Base-by-base conservation (phyloP, 306 rosid species). In the Erythrophleum fordii region DNA sequence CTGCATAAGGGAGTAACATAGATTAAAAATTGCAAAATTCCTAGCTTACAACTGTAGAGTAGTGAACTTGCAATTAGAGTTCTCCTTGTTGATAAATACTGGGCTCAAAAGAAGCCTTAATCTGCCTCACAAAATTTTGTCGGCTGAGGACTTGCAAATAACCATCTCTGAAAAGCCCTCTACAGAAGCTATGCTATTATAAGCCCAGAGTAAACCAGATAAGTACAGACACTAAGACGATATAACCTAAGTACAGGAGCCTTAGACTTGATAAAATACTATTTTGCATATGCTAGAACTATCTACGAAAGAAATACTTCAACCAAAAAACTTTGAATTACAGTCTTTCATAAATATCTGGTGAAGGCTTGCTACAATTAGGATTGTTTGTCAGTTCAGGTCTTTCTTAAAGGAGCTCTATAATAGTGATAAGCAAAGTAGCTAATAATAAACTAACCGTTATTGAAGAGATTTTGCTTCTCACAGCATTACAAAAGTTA, bases 1-100 rank as follows among this genome's bases (percentile, higher is more conserved):
- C 99, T 95, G 91, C 90, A 86, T 2, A 48, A 28, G 55, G 35
- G 56, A 80, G 65, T 37, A 61, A n/a, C 17, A 42, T 34, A 55
- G 41, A 61, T 86, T 68, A 41, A 35, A 79, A 66, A n/a, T 26
- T 22, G 14, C 25, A 62, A 66, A 26, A 28, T 48, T 78, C 59
- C 25, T 69, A 61, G 37, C 58, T 28, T 48, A 62, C 41, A 26
- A 20, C 46, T 9, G 17, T 6, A 45, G 20, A 52, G 1, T 23
- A 64, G 51, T 49, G 39, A 76, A 76, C 41, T 41, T 26, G 26
- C 67, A 28, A 17, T 16, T 45, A 59, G 37, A 59, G n/a, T 26
- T 13, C 42, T 58, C 28, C n/a, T 5, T 26, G 26, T 28, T 59
- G 1, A 59, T 12, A 26, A 25, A 58, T 25, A 5, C 18, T 25